A percentile compares a stretch with the other conserved stretches of the same genome.
phyloP scores from a whole-genome alignment of 495 filamentous ascomycete genomes.

The Letharia lupina region DNA sequence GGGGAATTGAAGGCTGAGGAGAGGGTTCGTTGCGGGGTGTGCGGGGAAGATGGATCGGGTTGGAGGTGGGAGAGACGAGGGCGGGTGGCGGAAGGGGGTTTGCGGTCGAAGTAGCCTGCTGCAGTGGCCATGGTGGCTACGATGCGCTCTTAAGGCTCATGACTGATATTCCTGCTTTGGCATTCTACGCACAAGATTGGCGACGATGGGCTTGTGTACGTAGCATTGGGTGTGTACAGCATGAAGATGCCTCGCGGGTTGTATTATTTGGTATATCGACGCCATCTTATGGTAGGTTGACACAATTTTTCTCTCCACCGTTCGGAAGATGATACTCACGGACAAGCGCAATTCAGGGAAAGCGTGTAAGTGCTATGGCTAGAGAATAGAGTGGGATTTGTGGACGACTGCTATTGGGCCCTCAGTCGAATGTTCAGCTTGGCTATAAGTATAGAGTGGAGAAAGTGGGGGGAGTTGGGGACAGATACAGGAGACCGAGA shows the following conservation, averaged over 20 bases:
- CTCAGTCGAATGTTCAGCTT: neutral
- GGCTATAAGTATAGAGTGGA: neutral
- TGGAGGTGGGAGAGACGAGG: conserved; percentile 25
- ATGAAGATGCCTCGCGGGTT: neutral
- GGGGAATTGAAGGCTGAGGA: conserved; percentile 64
- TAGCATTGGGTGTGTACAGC: neutral
- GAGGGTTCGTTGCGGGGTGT: conserved; percentile 52
- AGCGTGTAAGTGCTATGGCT: too few species aligned
- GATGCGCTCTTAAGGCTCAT: neutral
- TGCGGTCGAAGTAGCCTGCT: conserved; percentile 23
- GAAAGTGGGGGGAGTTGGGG: neutral
- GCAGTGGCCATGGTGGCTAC: conserved; percentile 11
- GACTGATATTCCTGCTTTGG: neutral
- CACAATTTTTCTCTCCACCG: neutral
- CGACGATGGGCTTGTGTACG: neutral
- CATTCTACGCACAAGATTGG: neutral
- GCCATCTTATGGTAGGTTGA: neutral
- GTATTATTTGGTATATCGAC: neutral
- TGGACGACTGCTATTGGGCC: neutral
- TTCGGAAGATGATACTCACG: neutral
- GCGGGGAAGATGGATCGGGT: conserved; percentile 37
- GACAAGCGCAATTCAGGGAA: neutral
- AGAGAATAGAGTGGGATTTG: too few species aligned
- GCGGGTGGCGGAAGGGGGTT: conserved; percentile 26
- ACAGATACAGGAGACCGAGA: neutral